These are phyloP conservation scores for Huntiella bhutanensis DNA, from an alignment of 2,329 filamentous ascomycete genomes.

Conservation along the genomic window DNA sequence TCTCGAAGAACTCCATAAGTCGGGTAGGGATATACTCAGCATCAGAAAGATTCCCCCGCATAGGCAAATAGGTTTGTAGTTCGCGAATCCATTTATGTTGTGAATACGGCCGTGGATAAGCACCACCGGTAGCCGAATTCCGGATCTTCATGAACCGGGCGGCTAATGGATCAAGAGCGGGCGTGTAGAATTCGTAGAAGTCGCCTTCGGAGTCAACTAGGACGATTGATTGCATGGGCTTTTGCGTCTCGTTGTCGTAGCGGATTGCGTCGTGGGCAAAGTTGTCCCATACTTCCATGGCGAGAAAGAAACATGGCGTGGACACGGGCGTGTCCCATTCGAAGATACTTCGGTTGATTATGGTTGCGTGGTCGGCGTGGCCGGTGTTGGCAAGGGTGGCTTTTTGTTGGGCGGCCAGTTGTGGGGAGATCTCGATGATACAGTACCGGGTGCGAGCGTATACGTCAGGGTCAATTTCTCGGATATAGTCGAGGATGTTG, in stretches of 20 bases:
- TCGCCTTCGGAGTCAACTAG: conserved; percentile 72
- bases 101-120: conserved; percentile 43
- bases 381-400: conserved; percentile 48
- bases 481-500: conserved; percentile 94
- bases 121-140: conserved; percentile 49
- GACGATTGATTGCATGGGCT: conserved; percentile 73
- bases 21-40: conserved; percentile 91
- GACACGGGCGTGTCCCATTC: conserved; percentile 82
- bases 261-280: conserved; percentile 89
- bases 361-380: conserved; percentile 73
- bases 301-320: conserved; percentile 89
- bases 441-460: conserved; percentile 87
- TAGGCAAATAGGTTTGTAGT: conserved; percentile 45
- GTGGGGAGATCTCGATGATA: conserved; percentile 84
- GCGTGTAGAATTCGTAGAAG: conserved; percentile 86
- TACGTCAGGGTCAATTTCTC: conserved; percentile 70
- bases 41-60: conserved; percentile 54
- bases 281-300: conserved; percentile 96
- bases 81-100: conserved; percentile 36
- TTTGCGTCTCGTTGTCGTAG: conserved; percentile 47
- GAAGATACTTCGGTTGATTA: conserved; percentile 88
- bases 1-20: conserved; percentile 92
- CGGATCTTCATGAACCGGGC: conserved; percentile 70
- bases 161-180: conserved; percentile 61
- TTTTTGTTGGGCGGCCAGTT: conserved; percentile 60